These are phyloP conservation scores for Lagerstroemia speciosa DNA, from an alignment of 345 rosid genomes.

Conservation along the genomic window DNA sequence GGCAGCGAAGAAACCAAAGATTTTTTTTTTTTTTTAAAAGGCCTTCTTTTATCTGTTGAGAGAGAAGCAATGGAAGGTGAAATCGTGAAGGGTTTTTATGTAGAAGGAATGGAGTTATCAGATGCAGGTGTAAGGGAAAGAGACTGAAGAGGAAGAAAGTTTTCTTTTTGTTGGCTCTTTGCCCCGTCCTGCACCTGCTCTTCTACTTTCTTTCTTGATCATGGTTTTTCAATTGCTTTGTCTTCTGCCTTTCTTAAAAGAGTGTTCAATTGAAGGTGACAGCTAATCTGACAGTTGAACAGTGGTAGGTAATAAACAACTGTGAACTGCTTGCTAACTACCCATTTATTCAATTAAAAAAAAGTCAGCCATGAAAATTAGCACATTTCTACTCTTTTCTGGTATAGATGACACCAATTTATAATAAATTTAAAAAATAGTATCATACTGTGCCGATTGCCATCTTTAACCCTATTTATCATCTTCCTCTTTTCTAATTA, in stretches of 20 bases:
- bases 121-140: not conserved
- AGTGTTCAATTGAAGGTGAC: constrained; percentile 4
- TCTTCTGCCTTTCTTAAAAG: not conserved
- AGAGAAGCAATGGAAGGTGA: not conserved
- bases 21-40: too few species aligned
- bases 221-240: not conserved
- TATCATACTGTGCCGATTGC: too few species aligned
- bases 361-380: too few species aligned
- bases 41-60: too few species aligned
- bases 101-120: constrained; percentile 3
- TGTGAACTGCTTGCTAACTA: not conserved
- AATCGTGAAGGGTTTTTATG: not conserved
- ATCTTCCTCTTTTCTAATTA: too few species aligned
- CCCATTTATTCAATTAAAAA: not conserved
- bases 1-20: not conserved
- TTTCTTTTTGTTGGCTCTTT: not conserved
- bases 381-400: too few species aligned
- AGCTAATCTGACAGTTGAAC: not conserved
- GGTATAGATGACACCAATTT: too few species aligned
- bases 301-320: not conserved
- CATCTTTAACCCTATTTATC: too few species aligned
- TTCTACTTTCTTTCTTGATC: too few species aligned
- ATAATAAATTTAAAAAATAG: too few species aligned
- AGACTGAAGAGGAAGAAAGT: not conserved
- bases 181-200: too few species aligned